Evolutionary conservation across 2,329 filamentous ascomycete species (phyloP).

Genomic region (Sporothrix curviconia): DNA sequence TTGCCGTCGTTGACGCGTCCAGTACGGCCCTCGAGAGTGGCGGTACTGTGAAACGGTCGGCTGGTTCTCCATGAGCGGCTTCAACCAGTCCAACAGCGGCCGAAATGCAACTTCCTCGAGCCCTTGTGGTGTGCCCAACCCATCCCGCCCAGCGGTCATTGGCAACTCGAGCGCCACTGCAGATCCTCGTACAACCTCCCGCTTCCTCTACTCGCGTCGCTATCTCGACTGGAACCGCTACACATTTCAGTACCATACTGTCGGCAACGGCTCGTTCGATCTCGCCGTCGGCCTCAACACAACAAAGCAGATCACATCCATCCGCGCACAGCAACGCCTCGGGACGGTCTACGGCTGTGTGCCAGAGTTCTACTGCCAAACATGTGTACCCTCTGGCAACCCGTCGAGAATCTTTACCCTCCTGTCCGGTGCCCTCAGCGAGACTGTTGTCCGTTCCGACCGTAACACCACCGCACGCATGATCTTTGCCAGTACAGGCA

Average conservation of each 20-base stretch:
- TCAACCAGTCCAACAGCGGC: slow-evolving; percentile 41
- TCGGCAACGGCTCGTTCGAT: slow-evolving; percentile 26
- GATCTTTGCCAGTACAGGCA: slow-evolving; percentile 55
- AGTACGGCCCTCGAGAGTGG: slow-evolving; percentile 57
- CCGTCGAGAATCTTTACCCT: slow-evolving; percentile 50
- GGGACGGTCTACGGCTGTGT: slow-evolving; percentile 53
- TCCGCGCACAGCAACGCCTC: slow-evolving; percentile 48
- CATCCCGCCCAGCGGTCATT: slow-evolving; percentile 33
- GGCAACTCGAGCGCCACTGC: slow-evolving; percentile 12
- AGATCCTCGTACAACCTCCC: slow-evolving; percentile 33
- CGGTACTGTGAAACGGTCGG: slow-evolving; percentile 63
- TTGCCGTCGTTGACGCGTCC: slow-evolving; percentile 55
- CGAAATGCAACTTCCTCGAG: slow-evolving; percentile 30
- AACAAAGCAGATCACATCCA: slow-evolving; percentile 29
- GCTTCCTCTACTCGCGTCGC: slow-evolving; percentile 47
- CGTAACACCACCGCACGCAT: slow-evolving; percentile 46
- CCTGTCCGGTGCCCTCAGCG: slow-evolving; percentile 43
- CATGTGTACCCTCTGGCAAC: slow-evolving; percentile 46
- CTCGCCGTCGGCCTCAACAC: slow-evolving; percentile 18
- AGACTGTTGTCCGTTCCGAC: slow-evolving; percentile 45
- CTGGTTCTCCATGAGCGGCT: slow-evolving; percentile 58
- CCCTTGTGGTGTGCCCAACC: slow-evolving; percentile 33
- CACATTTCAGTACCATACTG: slow-evolving; percentile 58
- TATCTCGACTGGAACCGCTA: slow-evolving; percentile 63
- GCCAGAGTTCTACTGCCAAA: slow-evolving; percentile 52